Evolutionary conservation across 164 flowering plant species (phyloP), one percentile per base, ranked within the genome.

Genomic region (Saururus chinensis): DNA sequence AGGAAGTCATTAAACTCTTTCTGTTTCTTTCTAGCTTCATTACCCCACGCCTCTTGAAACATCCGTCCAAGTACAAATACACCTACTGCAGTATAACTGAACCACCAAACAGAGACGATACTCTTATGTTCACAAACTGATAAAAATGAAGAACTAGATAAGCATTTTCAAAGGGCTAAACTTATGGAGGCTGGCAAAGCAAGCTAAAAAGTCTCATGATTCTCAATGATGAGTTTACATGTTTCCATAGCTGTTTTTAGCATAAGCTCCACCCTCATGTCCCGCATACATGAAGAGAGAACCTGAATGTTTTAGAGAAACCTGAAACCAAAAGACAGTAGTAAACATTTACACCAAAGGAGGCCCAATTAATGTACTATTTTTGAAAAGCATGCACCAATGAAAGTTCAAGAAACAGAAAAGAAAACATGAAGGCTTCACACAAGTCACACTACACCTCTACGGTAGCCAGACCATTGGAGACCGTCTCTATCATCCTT

Each of bases 281-380:
- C 97, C 99, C 40, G 97, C 95, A 70, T 90, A 93, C 97, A 93
- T 93, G 68, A 93, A 93, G 64, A 90, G 92, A 26, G 97, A 93
- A 62, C 99, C 96, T 14, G 97, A 93, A 61, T 93, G 99, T 62
- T 93, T 90, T 17, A 93, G 91, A 21, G 96, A 84, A 53, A 93
- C 97, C 99, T 93, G 85, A 58, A 40, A 16, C 11, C 22, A 58
- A 40, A n/a, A 40, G 2, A 17, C 37, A 40, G 8, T 9, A 11
- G 21, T 37, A 19, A 54, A 20, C 30, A 26, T 25, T 19, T 53
- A 9, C 30, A 17, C 40, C 49, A 45, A 17, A 45, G 17, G 11
- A 17, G 11, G 17, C 49, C 49, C 7, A 2, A 45, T 12, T 45
- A 17, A 45, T 17, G 14, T 2, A 45, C 4, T 45, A 4, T 45